Percentiles rank a stretch among this genome's conserved stretches.
Evolutionary conservation across 1,284 basidiomycete species (phyloP).

Genomic region (Cryptococcus sp.): DNA sequence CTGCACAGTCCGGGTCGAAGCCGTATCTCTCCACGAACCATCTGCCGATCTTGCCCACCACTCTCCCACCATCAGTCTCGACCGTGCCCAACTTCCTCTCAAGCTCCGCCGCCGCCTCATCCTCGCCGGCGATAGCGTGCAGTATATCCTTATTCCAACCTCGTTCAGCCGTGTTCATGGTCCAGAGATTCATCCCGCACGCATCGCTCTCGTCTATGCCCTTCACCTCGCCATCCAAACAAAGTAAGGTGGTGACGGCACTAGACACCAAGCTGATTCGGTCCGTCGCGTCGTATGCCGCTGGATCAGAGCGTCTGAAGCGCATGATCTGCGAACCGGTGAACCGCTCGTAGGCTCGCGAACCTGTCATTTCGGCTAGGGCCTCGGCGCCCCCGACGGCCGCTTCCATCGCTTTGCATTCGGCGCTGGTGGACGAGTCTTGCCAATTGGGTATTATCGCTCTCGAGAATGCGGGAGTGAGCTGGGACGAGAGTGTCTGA

Average conservation of each 20-base stretch:
- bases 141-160: constrained; percentile 69
- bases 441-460: constrained; percentile 84
- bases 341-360: constrained; percentile 83
- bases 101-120: constrained; percentile 64
- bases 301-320: constrained; percentile 64
- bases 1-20: constrained; percentile 70
- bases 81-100: constrained; percentile 70
- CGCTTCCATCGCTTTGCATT: constrained; percentile 70
- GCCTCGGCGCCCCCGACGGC: constrained; percentile 66
- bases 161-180: constrained; percentile 67
- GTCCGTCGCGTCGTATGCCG: constrained; percentile 66
- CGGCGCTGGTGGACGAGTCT: constrained; percentile 77
- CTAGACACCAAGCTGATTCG: constrained; percentile 80
- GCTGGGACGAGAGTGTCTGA: constrained; percentile 57
- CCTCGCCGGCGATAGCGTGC: constrained; percentile 54
- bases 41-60: constrained; percentile 63
- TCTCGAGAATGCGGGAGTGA: constrained; percentile 66
- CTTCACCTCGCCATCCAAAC: constrained; percentile 54
- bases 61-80: constrained; percentile 72
- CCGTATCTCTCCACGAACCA: constrained; percentile 80
- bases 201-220: constrained; percentile 63
- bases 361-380: constrained; percentile 75
- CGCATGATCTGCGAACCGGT: constrained; percentile 82
- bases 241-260: constrained; percentile 78
- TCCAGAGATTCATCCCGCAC: constrained; percentile 82